Conservation (phyloP, 768 basidiomycete species). For the Austroboletus eburneus region DNA sequence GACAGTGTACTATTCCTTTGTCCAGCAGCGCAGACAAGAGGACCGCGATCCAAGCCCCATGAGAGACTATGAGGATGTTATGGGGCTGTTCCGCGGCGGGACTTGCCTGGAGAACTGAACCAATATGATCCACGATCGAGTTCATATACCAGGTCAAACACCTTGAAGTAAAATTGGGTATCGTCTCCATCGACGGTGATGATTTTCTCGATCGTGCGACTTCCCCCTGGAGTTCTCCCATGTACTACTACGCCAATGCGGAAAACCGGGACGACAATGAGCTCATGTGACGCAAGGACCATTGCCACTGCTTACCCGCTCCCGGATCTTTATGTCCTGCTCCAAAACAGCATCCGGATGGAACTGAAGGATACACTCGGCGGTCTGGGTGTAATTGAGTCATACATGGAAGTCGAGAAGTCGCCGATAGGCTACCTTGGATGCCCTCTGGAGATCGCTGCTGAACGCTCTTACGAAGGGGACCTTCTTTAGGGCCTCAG, state of each 20-base stretch:
- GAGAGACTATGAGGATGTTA: conserved; percentile 56
- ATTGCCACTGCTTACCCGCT: conserved; percentile 47
- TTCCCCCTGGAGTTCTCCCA: conserved; percentile 61
- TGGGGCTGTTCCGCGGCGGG: conserved; percentile 28
- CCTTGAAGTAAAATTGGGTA: conserved; percentile 43
- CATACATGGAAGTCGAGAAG: not conserved
- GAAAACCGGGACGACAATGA: not conserved
- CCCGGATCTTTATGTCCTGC: conserved; percentile 49
- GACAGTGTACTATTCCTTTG: conserved; percentile 36
- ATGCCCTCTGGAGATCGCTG: conserved; percentile 71
- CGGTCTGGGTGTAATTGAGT: conserved; percentile 45
- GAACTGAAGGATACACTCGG: conserved; percentile 52
- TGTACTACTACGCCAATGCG: conserved; percentile 36
- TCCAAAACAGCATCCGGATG: conserved; percentile 47
- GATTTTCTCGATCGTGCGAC: conserved; percentile 9
- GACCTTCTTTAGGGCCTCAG: conserved; percentile 47
- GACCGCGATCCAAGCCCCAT: conserved; percentile 59
- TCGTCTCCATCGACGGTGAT: conserved; percentile 24
- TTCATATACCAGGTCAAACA: conserved; percentile 59
- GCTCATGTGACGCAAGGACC: not conserved
- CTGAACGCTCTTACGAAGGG: conserved; percentile 58
- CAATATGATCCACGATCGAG: conserved; percentile 35
- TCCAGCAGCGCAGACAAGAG: conserved; percentile 48
- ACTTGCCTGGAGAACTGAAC: conserved; percentile 12
- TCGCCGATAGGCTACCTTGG: conserved; percentile 42